Conservation (phyloP, 2,329 filamentous ascomycete genomes). For the Pseudogymnoascus sp. region DNA sequence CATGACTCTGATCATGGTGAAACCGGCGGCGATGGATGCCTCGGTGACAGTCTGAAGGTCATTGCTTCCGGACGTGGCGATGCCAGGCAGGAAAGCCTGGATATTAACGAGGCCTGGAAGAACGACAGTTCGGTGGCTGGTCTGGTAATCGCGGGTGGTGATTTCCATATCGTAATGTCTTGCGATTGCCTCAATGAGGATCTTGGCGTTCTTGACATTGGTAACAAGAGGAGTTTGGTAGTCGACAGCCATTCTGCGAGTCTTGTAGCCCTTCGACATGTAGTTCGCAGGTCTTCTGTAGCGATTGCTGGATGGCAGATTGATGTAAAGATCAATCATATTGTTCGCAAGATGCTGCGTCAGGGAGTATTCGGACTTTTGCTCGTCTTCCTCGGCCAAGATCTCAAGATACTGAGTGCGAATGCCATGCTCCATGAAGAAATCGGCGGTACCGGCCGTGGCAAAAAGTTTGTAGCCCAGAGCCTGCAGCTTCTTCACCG, state of each 20-base stretch:
- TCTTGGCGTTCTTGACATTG: slow-evolving; percentile 99
- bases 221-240: slow-evolving; percentile 96
- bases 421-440: slow-evolving; percentile 86
- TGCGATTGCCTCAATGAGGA: slow-evolving; percentile 88
- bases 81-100: slow-evolving; percentile 71
- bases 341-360: slow-evolving; percentile 97
- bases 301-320: slow-evolving; percentile 96
- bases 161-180: slow-evolving; percentile 83
- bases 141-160: slow-evolving; percentile 81
- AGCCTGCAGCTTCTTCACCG: slow-evolving; percentile 80
- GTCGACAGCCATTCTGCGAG: slow-evolving; percentile 90
- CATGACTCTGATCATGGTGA: slow-evolving; percentile 76
- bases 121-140: slow-evolving; percentile 71
- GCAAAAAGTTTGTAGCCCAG: slow-evolving; percentile 95
- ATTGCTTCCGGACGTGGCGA: slow-evolving; percentile 56
- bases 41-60: slow-evolving; percentile 67
- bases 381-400: slow-evolving; percentile 70
- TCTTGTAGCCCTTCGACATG: slow-evolving; percentile 96
- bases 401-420: slow-evolving; percentile 91
- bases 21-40: slow-evolving; percentile 67
- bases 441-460: slow-evolving; percentile 93
- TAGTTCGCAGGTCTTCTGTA: slow-evolving; percentile 96
- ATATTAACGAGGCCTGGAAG: slow-evolving; percentile 73
- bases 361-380: slow-evolving; percentile 93
- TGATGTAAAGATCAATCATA: slow-evolving; percentile 98